These are phyloP conservation scores for Thinopyrum elongatum DNA, from an alignment of 176 grass and related monocot genomes.

Conservation along the genomic window DNA sequence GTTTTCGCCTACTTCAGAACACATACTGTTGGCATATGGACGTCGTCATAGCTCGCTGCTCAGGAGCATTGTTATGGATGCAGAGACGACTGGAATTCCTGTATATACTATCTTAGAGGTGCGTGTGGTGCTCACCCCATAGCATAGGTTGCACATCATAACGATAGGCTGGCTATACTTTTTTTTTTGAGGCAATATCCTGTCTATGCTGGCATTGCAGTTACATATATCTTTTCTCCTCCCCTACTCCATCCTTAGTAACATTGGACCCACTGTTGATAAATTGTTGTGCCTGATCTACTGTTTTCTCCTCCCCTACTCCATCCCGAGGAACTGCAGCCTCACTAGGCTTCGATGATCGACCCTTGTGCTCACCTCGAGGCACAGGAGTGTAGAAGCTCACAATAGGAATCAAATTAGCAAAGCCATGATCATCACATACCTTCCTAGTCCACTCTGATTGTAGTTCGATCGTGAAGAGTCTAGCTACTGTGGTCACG, in stretches of 20 bases:
- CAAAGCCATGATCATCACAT: not conserved
- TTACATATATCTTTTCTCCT: slow-evolving; percentile 21
- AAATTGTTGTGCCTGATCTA: slow-evolving; percentile 54
- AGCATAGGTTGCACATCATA: slow-evolving; percentile 17
- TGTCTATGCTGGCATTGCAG: slow-evolving; percentile 20
- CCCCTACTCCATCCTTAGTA: slow-evolving; percentile 83
- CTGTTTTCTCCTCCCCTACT: slow-evolving; percentile 27
- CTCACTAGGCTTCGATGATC: not conserved
- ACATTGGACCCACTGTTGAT: slow-evolving; percentile 67
- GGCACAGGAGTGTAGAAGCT: not conserved
- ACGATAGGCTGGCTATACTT: slow-evolving; percentile 1
- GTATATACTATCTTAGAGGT: slow-evolving; percentile 99
- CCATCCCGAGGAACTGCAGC: not conserved
- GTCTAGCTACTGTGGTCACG: not conserved
- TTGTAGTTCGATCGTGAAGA: not conserved
- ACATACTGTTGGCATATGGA: slow-evolving; percentile 97
- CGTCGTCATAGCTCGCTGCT: slow-evolving; percentile 89
- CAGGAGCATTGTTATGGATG: slow-evolving; percentile 89
- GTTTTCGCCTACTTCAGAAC: slow-evolving; percentile 97
- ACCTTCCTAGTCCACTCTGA: not conserved
- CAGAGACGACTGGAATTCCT: slow-evolving; percentile 79
- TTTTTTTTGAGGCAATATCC: slow-evolving; percentile 13
- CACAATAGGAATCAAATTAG: not conserved
- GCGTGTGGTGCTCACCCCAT: not conserved
- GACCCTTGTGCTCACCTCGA: not conserved